Conservation (phyloP, 164 flowering plant genomes). For the Warburgia ugandensis region DNA sequence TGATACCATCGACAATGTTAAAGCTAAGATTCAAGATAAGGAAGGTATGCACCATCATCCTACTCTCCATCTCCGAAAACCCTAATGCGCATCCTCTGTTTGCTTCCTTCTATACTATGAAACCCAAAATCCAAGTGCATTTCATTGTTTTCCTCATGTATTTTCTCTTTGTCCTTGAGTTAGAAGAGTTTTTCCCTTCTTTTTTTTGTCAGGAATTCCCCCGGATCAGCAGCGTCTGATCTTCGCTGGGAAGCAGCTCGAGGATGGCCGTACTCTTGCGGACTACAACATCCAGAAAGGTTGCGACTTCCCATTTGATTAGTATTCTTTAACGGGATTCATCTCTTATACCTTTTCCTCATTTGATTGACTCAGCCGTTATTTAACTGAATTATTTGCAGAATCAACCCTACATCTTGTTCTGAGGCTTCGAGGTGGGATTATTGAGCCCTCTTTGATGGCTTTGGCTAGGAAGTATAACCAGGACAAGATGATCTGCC, state of each 20-base stretch:
- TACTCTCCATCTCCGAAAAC: not conserved
- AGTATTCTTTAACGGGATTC: not conserved
- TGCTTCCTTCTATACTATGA: too few relatives aligned
- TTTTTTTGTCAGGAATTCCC: slow-evolving; percentile 17
- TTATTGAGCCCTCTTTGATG: slow-evolving; percentile 27
- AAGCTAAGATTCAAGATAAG: slow-evolving; percentile 24
- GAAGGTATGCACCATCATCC: slow-evolving; percentile 8
- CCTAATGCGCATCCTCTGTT: too few relatives aligned
- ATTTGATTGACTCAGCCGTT: not conserved
- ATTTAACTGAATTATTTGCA: not conserved
- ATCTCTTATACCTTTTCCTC: not conserved
- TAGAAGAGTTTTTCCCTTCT: too few relatives aligned
- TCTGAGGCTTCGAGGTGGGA: slow-evolving; percentile 32
- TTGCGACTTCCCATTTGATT: not conserved
- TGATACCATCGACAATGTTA: slow-evolving; percentile 25
- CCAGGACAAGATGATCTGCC: slow-evolving; percentile 27
- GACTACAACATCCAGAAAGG: slow-evolving; percentile 33
- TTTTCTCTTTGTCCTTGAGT: not conserved
- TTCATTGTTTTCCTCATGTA: not conserved
- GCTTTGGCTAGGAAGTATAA: slow-evolving; percentile 23
- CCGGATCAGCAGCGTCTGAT: slow-evolving; percentile 30
- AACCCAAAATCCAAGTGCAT: not conserved
- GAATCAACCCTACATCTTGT: slow-evolving; percentile 28
- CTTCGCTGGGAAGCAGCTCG: slow-evolving; percentile 25
- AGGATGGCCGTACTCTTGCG: slow-evolving; percentile 28